phyloP scores from a whole-genome alignment of 1,284 basidiomycete genomes.

The Puccinia hordei region DNA sequence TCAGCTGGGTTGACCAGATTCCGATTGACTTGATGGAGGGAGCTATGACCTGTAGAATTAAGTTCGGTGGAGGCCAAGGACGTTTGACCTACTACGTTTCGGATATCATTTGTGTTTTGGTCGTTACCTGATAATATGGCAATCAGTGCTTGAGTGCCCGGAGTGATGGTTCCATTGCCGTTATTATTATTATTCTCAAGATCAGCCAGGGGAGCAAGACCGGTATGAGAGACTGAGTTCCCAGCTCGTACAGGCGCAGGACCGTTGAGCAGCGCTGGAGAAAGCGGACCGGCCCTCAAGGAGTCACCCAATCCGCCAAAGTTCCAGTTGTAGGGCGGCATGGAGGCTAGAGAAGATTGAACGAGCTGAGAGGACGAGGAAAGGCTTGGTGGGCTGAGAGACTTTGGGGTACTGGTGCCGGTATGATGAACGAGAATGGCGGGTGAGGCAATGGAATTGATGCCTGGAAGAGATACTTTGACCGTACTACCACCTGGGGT shows the following conservation, averaged over 20 bases:
- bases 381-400: slow-evolving; percentile 16
- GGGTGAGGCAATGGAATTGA: slow-evolving; percentile 39
- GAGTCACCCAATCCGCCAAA: slow-evolving; percentile 64
- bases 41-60: slow-evolving; percentile 6
- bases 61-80: background rate
- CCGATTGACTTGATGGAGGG: slow-evolving; percentile 1
- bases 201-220: slow-evolving; percentile 26
- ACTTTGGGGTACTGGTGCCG: slow-evolving; percentile 16
- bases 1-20: background rate
- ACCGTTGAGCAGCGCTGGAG: slow-evolving; percentile 90
- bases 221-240: slow-evolving; percentile 53
- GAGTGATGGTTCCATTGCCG: slow-evolving; percentile 64
- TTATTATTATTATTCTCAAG: slow-evolving; percentile 63
- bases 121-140: slow-evolving; percentile 20
- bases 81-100: background rate
- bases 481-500: slow-evolving; percentile 28
- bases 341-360: slow-evolving; percentile 32
- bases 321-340: slow-evolving; percentile 32
- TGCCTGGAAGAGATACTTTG: slow-evolving; percentile 48
- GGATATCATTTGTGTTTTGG: slow-evolving; percentile 14
- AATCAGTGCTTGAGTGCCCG: slow-evolving; percentile 43
- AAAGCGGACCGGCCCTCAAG: slow-evolving; percentile 83
- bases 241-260: slow-evolving; percentile 63
- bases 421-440: slow-evolving; percentile 30
- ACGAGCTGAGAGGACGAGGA: slow-evolving; percentile 18